Evolutionary conservation across 139 green algal genomes (phyloP).

Genomic region (Chlorella sorokiniana): DNA sequence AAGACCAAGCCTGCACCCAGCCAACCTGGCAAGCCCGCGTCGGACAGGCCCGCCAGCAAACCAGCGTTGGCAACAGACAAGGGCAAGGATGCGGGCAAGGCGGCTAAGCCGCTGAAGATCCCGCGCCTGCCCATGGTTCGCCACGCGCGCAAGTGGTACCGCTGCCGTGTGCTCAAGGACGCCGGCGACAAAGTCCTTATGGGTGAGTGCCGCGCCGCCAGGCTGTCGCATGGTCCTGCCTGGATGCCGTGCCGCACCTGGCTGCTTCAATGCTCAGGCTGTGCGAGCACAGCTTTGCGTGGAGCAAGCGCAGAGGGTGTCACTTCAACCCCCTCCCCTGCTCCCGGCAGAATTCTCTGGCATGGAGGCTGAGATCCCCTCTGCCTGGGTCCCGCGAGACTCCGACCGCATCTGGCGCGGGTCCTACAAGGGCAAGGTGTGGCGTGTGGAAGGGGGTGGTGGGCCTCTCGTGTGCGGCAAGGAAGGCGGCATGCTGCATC

Average conservation of each 20-base stretch:
- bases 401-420: slow-evolving; percentile 76
- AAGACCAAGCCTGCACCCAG: neutral
- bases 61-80: slow-evolving; percentile 5
- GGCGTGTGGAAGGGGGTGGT: neutral
- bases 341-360: slow-evolving; percentile 59
- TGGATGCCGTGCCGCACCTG: no score
- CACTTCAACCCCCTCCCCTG: neutral
- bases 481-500: neutral
- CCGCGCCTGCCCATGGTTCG: slow-evolving; percentile 76
- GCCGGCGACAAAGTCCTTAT: slow-evolving; percentile 46
- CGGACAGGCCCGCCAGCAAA: neutral
- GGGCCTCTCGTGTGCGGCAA: neutral
- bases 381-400: slow-evolving; percentile 61
- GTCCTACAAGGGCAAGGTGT: slow-evolving; percentile 73
- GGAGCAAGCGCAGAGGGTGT: no score
- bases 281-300: no score
- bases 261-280: no score
- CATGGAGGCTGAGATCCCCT: slow-evolving; percentile 43
- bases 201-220: no score
- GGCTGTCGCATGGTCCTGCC: no score
- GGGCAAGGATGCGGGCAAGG: neutral
- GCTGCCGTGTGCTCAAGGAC: slow-evolving; percentile 61
- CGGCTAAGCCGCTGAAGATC: slow-evolving; percentile 41
- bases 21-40: neutral
- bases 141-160: slow-evolving; percentile 66